phyloP scores from a whole-genome alignment of 2,329 filamentous ascomycete species.

The Alternaria sp. region DNA sequence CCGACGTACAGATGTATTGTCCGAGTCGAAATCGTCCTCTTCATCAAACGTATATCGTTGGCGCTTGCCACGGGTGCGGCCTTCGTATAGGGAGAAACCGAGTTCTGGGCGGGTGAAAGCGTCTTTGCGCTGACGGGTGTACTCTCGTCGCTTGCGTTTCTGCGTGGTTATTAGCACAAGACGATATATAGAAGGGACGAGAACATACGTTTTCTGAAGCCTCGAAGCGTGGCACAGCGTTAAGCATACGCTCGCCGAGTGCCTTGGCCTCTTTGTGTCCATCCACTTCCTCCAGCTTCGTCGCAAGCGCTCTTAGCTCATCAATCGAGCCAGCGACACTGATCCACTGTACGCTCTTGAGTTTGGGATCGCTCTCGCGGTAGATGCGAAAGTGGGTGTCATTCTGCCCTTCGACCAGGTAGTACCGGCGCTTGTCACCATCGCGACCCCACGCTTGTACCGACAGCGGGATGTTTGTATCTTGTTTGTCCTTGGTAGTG shows the following conservation, averaged over 20 bases:
- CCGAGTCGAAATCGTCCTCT: constrained; percentile 79
- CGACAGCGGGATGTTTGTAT: constrained; percentile 83
- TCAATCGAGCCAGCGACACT: constrained; percentile 91
- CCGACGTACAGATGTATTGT: constrained; percentile 67
- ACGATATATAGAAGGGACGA: background rate
- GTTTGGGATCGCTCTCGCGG: constrained; percentile 84
- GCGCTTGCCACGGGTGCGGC: constrained; percentile 92
- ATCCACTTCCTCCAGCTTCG: constrained; percentile 78
- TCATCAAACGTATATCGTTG: constrained; percentile 97
- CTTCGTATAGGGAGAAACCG: constrained; percentile 93
- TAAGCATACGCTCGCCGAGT: constrained; percentile 76
- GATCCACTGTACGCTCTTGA: constrained; percentile 84
- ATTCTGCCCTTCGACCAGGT: constrained; percentile 89
- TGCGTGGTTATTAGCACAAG: constrained; percentile 47
- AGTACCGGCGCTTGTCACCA: constrained; percentile 91
- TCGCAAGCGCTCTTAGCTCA: constrained; percentile 76
- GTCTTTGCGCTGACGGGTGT: constrained; percentile 83
- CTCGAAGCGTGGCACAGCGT: constrained; percentile 87
- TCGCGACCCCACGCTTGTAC: constrained; percentile 91
- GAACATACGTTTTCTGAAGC: constrained; percentile 79
- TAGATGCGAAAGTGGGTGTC: constrained; percentile 95
- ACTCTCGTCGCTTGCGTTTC: constrained; percentile 94
- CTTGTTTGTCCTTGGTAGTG: constrained; percentile 86
- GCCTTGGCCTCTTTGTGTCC: constrained; percentile 80
- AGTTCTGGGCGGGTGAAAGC: constrained; percentile 86